Conservation (phyloP, 1,284 basidiomycete genomes). For the Termitomyces sp. region DNA sequence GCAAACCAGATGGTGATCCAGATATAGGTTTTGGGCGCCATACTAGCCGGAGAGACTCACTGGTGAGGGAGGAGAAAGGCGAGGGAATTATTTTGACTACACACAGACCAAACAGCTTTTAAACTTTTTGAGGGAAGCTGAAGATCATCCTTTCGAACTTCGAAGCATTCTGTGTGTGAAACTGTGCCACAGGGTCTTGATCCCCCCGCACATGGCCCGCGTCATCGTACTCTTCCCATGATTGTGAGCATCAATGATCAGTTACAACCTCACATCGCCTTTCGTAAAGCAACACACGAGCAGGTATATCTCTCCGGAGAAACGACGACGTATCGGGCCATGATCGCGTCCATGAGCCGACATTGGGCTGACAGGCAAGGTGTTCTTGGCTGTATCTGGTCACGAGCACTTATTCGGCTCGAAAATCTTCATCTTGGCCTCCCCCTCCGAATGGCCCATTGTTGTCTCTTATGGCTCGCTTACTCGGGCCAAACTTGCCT, state of each 20-base stretch:
- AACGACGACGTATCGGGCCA: not conserved
- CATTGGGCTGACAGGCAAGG: not conserved
- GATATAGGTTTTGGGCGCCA: slow-evolving; percentile 32
- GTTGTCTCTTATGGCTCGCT: not conserved
- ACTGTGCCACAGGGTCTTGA: slow-evolving; percentile 13
- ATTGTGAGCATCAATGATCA: not conserved
- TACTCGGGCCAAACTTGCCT: not conserved
- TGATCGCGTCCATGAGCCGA: not conserved
- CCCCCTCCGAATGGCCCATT: not conserved
- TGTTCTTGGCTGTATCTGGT: not conserved
- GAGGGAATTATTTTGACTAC: slow-evolving; percentile 11
- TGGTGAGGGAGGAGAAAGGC: slow-evolving; percentile 3
- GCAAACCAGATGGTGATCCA: slow-evolving; percentile 47
- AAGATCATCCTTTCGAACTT: slow-evolving; percentile 19
- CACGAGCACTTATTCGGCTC: slow-evolving; percentile 3
- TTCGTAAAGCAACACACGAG: not conserved
- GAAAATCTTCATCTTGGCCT: not conserved
- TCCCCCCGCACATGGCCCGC: slow-evolving; percentile 11
- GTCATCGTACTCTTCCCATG: slow-evolving; percentile 2
- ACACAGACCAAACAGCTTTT: slow-evolving; percentile 16
- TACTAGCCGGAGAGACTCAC: slow-evolving; percentile 11
- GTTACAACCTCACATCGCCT: not conserved
- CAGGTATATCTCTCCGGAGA: not conserved
- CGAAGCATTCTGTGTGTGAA: slow-evolving; percentile 19
- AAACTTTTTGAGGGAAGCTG: slow-evolving; percentile 20